Percentiles rank a stretch among this genome's conserved stretches.
These are phyloP conservation scores for Xerocomus potaroensis DNA, from an alignment of 768 basidiomycete genomes.

Conservation along the genomic window DNA sequence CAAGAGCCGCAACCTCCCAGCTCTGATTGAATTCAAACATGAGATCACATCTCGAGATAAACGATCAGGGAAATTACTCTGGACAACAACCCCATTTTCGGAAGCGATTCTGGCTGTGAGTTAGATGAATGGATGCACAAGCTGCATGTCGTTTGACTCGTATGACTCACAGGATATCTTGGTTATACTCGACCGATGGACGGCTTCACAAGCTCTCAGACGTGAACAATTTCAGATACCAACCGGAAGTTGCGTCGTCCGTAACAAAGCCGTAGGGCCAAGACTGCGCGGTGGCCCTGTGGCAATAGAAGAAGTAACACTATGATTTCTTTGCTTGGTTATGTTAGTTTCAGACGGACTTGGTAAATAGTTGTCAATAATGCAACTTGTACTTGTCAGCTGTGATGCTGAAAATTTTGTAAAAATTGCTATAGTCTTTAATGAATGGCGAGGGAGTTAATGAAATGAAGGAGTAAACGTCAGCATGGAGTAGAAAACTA, in stretches of 20 bases:
- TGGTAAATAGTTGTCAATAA: constrained; percentile 17
- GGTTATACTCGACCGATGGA: constrained; percentile 26
- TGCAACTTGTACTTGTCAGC: neutral
- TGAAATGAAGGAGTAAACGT: too few species aligned
- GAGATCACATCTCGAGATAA: constrained; percentile 8
- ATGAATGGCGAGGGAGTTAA: neutral
- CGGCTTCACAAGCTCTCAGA: constrained; percentile 14
- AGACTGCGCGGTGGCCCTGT: constrained; percentile 25
- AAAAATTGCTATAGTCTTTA: too few species aligned
- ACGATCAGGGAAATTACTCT: constrained; percentile 18
- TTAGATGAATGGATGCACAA: neutral
- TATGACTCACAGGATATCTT: constrained; percentile 24
- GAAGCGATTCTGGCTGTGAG: constrained; percentile 19
- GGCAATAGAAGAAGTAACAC: constrained; percentile 35
- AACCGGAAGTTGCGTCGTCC: constrained; percentile 1
- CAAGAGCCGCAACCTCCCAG: constrained; percentile 18
- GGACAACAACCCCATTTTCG: constrained; percentile 17
- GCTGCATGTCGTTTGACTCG: neutral
- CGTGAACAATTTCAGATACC: constrained; percentile 10
- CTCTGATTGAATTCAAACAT: constrained; percentile 18
- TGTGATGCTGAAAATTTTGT: neutral
- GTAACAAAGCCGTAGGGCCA: constrained; percentile 22
- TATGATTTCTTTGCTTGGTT: constrained; percentile 9
- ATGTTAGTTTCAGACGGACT: constrained; percentile 13
- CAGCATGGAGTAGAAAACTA: constrained; percentile 5